Evolutionary conservation across 1,284 basidiomycete genomes (phyloP), one percentile per base, ranked within the genome.

Genomic region (Kwoniella shivajii): DNA sequence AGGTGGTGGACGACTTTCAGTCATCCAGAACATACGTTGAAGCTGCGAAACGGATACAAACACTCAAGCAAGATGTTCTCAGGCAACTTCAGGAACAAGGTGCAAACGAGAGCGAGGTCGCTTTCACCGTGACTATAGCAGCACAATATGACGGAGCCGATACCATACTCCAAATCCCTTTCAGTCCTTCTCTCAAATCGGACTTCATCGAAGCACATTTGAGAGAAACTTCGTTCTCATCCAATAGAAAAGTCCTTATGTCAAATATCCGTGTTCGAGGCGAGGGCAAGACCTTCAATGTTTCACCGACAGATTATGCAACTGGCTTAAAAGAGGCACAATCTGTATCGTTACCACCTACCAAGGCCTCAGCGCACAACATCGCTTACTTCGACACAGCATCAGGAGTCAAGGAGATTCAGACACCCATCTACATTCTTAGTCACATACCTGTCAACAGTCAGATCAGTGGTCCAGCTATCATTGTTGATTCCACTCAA

Each of bases 261-360:
- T 78, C 80, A 54, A 79, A 79, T 53, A 67, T 81, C 27, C 68
- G 79, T 3, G 78, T 81, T 1, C 65, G 69, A 24, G 80, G 76
- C 0, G 69, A 78, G 4, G 80, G 80, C 30, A 76, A 76, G 37
- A 74, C 78, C 0, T 80, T 77, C 60, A 75, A 77, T 49, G 54
- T 61, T 16, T 51, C 62, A 29, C 61, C 61, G 3, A 45, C 27
- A 16, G 66, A 68, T 36, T 68, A 54, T 43, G 64, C 60, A 10
- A 47, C 39, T n/a, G 61, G 48, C n/a, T 51, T 68, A n/a, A 55
- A 50, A 2, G 31, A 36, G 16, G 60, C 59, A 2, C 53, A 51
- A 29, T 20, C 54, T 13, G 13, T 26, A 6, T 13, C 29, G 7
- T 6, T 14, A 13, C n/a, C 46, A 27, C 11, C 53, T 11, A 13